Percentiles rank a stretch among this genome's conserved stretches.
These are phyloP conservation scores for Drechslerella coelobrocha DNA, from an alignment of 2,329 filamentous ascomycete species.

Conservation along the genomic window DNA sequence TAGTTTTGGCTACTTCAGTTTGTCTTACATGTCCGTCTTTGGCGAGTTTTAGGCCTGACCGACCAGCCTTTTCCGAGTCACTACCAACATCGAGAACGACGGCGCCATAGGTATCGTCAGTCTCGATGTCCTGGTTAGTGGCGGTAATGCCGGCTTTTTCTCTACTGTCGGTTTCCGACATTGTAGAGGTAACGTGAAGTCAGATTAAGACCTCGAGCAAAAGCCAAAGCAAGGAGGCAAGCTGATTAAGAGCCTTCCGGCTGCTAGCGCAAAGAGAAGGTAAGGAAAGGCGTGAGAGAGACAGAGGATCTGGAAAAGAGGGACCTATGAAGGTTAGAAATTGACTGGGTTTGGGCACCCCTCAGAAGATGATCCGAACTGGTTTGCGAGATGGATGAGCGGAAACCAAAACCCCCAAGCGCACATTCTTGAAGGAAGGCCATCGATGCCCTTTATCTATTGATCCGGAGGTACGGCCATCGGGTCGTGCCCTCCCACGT, in stretches of 20 bases:
- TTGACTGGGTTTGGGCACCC: slow-evolving; percentile 2
- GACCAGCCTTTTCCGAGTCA: slow-evolving; percentile 56
- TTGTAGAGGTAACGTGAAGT: slow-evolving; percentile 14
- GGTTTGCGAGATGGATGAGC: slow-evolving; percentile 6
- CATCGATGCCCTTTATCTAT: slow-evolving; percentile 50
- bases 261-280: background rate
- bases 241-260: background rate
- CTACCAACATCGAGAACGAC: slow-evolving; percentile 56
- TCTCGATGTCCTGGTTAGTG: slow-evolving; percentile 32
- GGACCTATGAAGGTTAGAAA: background rate
- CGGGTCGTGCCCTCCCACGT: slow-evolving; percentile 15
- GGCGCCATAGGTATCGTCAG: slow-evolving; percentile 32
- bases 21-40: slow-evolving; percentile 56
- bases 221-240: background rate
- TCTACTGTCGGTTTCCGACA: slow-evolving; percentile 46
- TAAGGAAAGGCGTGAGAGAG: background rate
- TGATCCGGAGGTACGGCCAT: slow-evolving; percentile 33
- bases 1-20: too few relatives aligned
- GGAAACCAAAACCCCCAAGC: slow-evolving; percentile 16
- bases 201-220: background rate
- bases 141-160: slow-evolving; percentile 28
- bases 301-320: background rate
- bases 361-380: slow-evolving; percentile 39
- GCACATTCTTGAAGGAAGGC: slow-evolving; percentile 25
- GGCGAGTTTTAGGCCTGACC: slow-evolving; percentile 57